Evolutionary conservation across 2,329 filamentous ascomycete genomes (phyloP).

Genomic region (Claviceps monticola): DNA sequence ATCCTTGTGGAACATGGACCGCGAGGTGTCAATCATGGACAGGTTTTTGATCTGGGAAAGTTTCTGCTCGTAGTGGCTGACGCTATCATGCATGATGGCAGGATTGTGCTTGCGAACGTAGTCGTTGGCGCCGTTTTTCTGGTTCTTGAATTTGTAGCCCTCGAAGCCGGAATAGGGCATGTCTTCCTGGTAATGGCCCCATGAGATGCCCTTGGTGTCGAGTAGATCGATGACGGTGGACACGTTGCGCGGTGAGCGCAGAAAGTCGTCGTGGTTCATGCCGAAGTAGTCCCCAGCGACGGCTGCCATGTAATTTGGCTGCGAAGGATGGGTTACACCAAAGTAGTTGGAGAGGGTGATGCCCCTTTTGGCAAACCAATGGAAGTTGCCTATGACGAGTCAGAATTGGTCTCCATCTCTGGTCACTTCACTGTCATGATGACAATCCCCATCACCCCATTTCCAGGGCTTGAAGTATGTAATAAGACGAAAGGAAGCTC

Average conservation of each 20-base stretch:
- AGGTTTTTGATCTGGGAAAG: slow-evolving; percentile 62
- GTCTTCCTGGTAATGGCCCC: slow-evolving; percentile 66
- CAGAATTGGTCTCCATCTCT: too few species aligned
- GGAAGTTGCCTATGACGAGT: slow-evolving; percentile 13
- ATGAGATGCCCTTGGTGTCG: slow-evolving; percentile 48
- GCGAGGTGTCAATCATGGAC: slow-evolving; percentile 26
- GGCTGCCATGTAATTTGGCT: slow-evolving; percentile 62
- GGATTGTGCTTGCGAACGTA: slow-evolving; percentile 78
- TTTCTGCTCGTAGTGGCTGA: slow-evolving; percentile 44
- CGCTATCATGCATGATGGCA: slow-evolving; percentile 49
- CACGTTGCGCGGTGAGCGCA: slow-evolving; percentile 42
- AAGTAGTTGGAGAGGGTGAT: slow-evolving; percentile 27
- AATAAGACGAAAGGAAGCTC: slow-evolving; percentile 13
- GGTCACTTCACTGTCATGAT: too few species aligned
- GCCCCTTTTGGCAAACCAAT: slow-evolving; percentile 16
- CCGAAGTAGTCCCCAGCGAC: slow-evolving; percentile 62
- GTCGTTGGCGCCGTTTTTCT: slow-evolving; percentile 50
- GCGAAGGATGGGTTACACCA: slow-evolving; percentile 55
- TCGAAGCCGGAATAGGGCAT: slow-evolving; percentile 63
- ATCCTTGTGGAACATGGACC: slow-evolving; percentile 50
- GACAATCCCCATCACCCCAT: not conserved
- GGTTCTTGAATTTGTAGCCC: slow-evolving; percentile 49
- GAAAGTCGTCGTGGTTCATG: slow-evolving; percentile 54
- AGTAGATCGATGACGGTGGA: slow-evolving; percentile 57
- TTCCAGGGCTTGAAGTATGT: not conserved